phyloP scores from a whole-genome alignment of 768 basidiomycete species.

The Leucocoprinus sp. region DNA sequence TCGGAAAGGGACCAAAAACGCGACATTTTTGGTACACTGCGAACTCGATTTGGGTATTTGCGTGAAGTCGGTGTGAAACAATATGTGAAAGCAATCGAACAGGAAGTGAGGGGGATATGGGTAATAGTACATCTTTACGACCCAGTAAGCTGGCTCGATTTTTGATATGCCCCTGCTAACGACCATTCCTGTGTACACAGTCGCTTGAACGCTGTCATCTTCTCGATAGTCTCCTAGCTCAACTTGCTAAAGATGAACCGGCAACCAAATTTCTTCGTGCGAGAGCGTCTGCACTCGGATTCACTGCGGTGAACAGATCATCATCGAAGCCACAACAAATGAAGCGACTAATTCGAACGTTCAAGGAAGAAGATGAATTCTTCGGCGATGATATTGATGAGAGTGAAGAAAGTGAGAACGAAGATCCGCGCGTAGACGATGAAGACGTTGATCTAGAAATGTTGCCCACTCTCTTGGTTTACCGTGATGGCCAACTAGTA shows the following conservation, averaged over 20 bases:
- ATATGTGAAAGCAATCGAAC: slow-evolving; percentile 68
- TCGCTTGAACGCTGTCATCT: slow-evolving; percentile 67
- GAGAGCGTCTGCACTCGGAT: slow-evolving; percentile 69
- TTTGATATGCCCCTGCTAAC: neutral
- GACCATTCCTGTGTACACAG: slow-evolving; percentile 27
- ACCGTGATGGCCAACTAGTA: slow-evolving; percentile 75
- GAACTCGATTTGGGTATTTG: slow-evolving; percentile 66
- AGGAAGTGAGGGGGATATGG: slow-evolving; percentile 62
- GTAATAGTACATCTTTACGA: slow-evolving; percentile 85
- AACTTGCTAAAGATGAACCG: slow-evolving; percentile 60
- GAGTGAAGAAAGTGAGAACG: slow-evolving; percentile 35
- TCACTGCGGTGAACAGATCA: slow-evolving; percentile 32
- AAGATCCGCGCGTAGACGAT: slow-evolving; percentile 27
- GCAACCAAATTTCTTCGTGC: slow-evolving; percentile 77
- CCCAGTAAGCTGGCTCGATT: slow-evolving; percentile 40
- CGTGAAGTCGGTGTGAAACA: slow-evolving; percentile 71
- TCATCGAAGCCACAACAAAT: slow-evolving; percentile 14
- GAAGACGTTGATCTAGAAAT: slow-evolving; percentile 70
- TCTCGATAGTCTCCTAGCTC: slow-evolving; percentile 60
- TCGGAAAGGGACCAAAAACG: slow-evolving; percentile 26
- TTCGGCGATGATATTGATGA: slow-evolving; percentile 33
- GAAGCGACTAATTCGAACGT: slow-evolving; percentile 16
- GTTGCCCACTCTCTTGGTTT: slow-evolving; percentile 72
- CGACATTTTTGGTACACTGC: slow-evolving; percentile 40
- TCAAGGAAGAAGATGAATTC: slow-evolving; percentile 41